Evolutionary conservation across 2,329 filamentous ascomycete species (phyloP).

Genomic region (Arthrobotrys sphaeroides): DNA sequence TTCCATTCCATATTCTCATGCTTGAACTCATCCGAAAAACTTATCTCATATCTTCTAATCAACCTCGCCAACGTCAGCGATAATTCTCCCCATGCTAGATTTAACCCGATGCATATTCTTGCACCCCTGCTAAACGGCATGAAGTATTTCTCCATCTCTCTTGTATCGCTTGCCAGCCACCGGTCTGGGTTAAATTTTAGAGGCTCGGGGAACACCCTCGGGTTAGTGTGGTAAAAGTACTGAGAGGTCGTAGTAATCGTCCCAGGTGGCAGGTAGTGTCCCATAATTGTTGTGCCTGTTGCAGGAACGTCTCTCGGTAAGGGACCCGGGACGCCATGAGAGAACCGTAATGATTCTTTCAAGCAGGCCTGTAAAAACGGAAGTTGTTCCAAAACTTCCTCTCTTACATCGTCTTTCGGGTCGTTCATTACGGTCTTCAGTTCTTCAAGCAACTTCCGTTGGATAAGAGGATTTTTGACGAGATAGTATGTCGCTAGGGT

Average conservation of each 20-base stretch:
- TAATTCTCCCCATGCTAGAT: constrained; percentile 39
- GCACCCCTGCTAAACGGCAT: constrained; percentile 42
- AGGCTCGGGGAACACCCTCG: constrained; percentile 32
- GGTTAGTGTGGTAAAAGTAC: constrained; percentile 35
- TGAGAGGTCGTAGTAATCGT: constrained; percentile 13
- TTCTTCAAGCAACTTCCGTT: constrained; percentile 20
- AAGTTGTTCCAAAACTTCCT: constrained; percentile 30
- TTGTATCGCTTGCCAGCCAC: constrained; percentile 21
- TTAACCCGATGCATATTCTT: constrained; percentile 31
- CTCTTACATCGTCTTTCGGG: constrained; percentile 23
- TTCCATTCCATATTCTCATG: constrained; percentile 26
- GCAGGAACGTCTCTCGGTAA: constrained; percentile 21
- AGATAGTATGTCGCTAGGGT: constrained; percentile 18
- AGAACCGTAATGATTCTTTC: constrained; percentile 40
- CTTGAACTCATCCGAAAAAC: constrained; percentile 16
- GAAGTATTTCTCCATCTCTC: constrained; percentile 34
- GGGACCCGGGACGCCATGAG: constrained; percentile 14
- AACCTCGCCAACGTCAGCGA: constrained; percentile 19
- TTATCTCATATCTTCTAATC: constrained; percentile 29
- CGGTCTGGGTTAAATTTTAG: constrained; percentile 26
- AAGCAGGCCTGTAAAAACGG: constrained; percentile 38
- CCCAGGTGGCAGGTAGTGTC: constrained; percentile 15
- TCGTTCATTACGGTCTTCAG: constrained; percentile 30
- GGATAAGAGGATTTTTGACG: constrained; percentile 16
- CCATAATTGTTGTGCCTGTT: constrained; percentile 12